Evolutionary conservation across 2,329 filamentous ascomycete species (phyloP).

Genomic region (Colletotrichum kahawae): DNA sequence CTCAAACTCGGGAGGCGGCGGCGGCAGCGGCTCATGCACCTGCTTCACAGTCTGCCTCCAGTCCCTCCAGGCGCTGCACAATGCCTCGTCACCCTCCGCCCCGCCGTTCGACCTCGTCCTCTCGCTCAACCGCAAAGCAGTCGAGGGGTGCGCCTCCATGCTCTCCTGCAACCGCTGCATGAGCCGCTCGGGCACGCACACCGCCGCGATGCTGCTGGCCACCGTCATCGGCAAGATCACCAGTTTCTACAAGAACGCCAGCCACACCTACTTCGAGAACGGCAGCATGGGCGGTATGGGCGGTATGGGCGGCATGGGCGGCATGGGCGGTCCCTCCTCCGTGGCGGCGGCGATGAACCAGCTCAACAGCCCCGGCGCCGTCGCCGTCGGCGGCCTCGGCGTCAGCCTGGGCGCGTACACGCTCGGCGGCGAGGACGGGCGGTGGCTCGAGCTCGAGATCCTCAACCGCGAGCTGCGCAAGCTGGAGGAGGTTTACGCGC

Average conservation of each 20-base stretch:
- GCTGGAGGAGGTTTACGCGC: conserved; percentile 50
- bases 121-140: conserved; percentile 50
- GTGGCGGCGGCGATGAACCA: conserved; percentile 11
- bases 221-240: conserved; percentile 54
- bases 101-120: conserved; percentile 51
- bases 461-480: conserved; percentile 52
- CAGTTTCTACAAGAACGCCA: conserved; percentile 49
- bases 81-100: conserved; percentile 40
- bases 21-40: conserved; percentile 39
- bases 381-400: conserved; percentile 30
- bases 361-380: neutral
- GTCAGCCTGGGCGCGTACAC: conserved; percentile 50
- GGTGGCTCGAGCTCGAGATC: conserved; percentile 53
- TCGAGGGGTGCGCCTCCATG: conserved; percentile 53
- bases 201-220: conserved; percentile 53
- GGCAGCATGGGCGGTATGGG: neutral
- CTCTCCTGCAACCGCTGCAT: conserved; percentile 51
- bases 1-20: conserved; percentile 23
- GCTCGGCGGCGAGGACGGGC: conserved; percentile 49
- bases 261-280: conserved; percentile 42
- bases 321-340: neutral
- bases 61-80: conserved; percentile 52
- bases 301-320: neutral
- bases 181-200: conserved; percentile 46
- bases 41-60: conserved; percentile 54